A percentile compares a stretch with the other conserved stretches of the same genome.
These are phyloP conservation scores for Pezicula neosporulosa DNA, from an alignment of 2,329 filamentous ascomycete genomes.

Conservation along the genomic window DNA sequence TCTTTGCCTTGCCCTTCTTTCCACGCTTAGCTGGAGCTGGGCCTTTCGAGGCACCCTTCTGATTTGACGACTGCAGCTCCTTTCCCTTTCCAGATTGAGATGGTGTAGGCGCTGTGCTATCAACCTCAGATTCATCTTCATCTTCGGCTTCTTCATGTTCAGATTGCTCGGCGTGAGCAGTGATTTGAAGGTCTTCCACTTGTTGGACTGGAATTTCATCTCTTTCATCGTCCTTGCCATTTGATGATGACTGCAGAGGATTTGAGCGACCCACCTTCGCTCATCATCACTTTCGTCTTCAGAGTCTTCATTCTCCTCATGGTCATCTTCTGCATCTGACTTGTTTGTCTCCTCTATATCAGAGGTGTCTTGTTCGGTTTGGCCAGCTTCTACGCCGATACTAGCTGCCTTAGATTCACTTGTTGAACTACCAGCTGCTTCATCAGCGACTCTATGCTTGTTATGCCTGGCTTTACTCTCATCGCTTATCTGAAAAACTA, in stretches of 20 bases:
- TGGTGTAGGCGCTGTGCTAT: constrained; percentile 5
- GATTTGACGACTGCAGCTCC: constrained; percentile 24
- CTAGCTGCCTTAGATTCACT: neutral
- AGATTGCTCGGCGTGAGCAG: constrained; percentile 20
- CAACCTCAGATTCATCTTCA: constrained; percentile 9
- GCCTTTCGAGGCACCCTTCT: constrained; percentile 37
- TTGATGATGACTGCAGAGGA: constrained; percentile 11
- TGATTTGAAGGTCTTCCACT: neutral
- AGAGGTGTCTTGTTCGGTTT: constrained; percentile 14
- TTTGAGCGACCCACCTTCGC: constrained; percentile 13
- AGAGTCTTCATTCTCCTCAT: constrained; percentile 29
- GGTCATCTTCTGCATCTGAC: constrained; percentile 14
- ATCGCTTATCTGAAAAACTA: constrained; percentile 86
- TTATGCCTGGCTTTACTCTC: constrained; percentile 79
- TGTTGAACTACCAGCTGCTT: constrained; percentile 1
- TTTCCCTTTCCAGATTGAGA: constrained; percentile 9
- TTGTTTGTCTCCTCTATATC: constrained; percentile 24
- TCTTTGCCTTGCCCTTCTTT: constrained; percentile 80
- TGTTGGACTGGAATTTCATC: neutral
- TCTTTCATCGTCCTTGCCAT: constrained; percentile 9
- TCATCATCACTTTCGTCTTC: constrained; percentile 26
- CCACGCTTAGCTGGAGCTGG: constrained; percentile 58
- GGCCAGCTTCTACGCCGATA: neutral
- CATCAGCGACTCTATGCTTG: constrained; percentile 63
- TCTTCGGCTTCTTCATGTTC: constrained; percentile 11